Evolutionary conservation across 139 green algal genomes (phyloP), one percentile per base, ranked within the genome.

Genomic region (Pseudopediastrum boryanum): DNA sequence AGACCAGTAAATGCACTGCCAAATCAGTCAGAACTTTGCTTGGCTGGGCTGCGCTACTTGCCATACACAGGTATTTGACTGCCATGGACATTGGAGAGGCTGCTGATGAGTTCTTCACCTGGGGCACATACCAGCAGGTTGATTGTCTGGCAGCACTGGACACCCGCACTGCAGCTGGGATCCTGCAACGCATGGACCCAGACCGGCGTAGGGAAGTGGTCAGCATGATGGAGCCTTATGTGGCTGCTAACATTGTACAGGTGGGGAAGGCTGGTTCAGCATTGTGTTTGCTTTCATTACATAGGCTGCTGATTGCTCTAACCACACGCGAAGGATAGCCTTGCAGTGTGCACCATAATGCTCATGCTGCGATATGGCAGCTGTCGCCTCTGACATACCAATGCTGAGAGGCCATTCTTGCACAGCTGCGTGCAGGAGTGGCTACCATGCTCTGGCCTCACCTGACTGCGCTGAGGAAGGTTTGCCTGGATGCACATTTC

Each of bases 201-300:
- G 51, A 65, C 4, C 23, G 46, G 33, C 46, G 72, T 13, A 50
- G 54, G 65, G 36, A 63, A 41, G 77, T 87, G 77, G 72, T 87
- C 58, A 27, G 63, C 43, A 63, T 65, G 25, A 29, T 87, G 72
- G 63, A 79, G 27, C 72, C 83, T 12, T 75, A 82, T 44, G 8
- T 82, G 56, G 83, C 77, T 31, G 77, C 82, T 39, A 86, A 86
- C 65, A 83, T 86, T 4, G 64, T 86, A 54, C 77, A 81, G 82
- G 82, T 83, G 63, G 1, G 75, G 16, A 1, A 50, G 29, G 68
- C 66, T 42, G 66, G 36, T 5, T 7, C 54, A 64, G 19, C 48
- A 58, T 16, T n/a, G 48, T 58, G 19, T 58, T 58, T 8, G 25
- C 56, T n/a, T 65, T 23, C 25, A 8, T 23, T n/a, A 31, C 25